Base-by-base conservation (phyloP, 2,329 filamentous ascomycete species). In the Botrytis fragariae region DNA sequence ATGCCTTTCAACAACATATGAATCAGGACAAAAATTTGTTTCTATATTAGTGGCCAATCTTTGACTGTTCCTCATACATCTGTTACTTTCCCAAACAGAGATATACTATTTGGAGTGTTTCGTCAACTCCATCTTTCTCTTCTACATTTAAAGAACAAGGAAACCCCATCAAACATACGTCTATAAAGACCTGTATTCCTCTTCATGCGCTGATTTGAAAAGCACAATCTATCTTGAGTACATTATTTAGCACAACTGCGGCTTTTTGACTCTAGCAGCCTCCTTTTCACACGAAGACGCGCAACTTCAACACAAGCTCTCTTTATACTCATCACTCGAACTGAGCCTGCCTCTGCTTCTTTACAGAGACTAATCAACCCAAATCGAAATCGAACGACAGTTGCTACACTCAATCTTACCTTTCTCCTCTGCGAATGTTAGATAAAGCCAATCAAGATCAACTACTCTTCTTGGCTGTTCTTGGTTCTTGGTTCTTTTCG, bases 361-460 rank as follows among this genome's bases (percentile, higher is more conserved):
- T n/a, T 6, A 7, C 22, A 16, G 1, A 37, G 16, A 3, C 4
- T 4, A 39, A 6, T 39, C 4, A 2, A 14, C 1, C 25, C 7
- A 22, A 29, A 29, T 54, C 32, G 1, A 29, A 9, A 10, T 29
- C 16, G 0, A 25, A 54, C 25, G 3, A 29, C 2, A 10, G 20
- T 35, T 12, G 8, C 25, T 39, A 22, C 32, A 39, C 9, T 7
- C 14, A 35, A 39, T 20, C 22, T n/a, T 51, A 67, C 14, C 32
- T 6, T 12, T 37, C 39, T 7, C 3, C 45, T 67, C 25, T 54
- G 2, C 45, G 8, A 20, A 9, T 29, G 7, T n/a, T 6, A 20
- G 35, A 22, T 25, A 29, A 64, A 54, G 45, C 25, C 8, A 54
- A 54, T 22, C n/a, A 45, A 14, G 3, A 16, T 5, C 6, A 25